Base-by-base conservation (phyloP, 2,329 filamentous ascomycete genomes). In the Penicillium fuscoglaucum region DNA sequence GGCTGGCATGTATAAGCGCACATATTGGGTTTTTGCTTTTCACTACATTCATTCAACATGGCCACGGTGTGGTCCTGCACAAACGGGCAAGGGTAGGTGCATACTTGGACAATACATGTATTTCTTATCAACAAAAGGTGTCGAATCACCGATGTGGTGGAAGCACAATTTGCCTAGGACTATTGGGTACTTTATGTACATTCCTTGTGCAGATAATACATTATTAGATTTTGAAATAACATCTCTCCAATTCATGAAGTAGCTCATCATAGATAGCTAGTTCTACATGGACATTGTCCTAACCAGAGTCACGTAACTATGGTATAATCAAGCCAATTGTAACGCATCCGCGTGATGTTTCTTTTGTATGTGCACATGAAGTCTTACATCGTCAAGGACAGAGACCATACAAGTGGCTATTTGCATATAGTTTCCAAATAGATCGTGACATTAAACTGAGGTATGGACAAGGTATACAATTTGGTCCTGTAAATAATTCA, bases 401-500 rank as follows among this genome's bases (percentile, higher is more conserved):
- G 21, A 24, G 3, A 15, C 19, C 0, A 10, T 43, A 26, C 12
- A 43, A 8, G 40, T 26, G 21, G 3, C 40, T 8, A 41, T 24
- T 15, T 6, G 2, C 19, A 41, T 6, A 26, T 26, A 26, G 8
- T 15, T 43, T 17, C 40, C 24, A 43, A 26, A 9, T 26, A 28
- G 15, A n/a, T 28, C 8, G 2, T 44, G 24, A 28, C 5, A 51
- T 51, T 39, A 7, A 40, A 19, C n/a, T 40, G 12, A 19, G 3
- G 12, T 39, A 39, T 52, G 54, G 41, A 57, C 54, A 43, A 26
- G 10, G 21, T 53, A 12, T 39, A 52, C 54, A 56, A 57, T 53
- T 47, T 57, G 43, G 43, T 48, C 47, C 54, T 48, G 45, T 15
- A 58, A 35, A 41, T 19, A 52, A 37, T 45, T 17, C 17, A 19